Evolutionary conservation across 257 asterid genomes (phyloP).

Genomic region (Forsythia suspensa): DNA sequence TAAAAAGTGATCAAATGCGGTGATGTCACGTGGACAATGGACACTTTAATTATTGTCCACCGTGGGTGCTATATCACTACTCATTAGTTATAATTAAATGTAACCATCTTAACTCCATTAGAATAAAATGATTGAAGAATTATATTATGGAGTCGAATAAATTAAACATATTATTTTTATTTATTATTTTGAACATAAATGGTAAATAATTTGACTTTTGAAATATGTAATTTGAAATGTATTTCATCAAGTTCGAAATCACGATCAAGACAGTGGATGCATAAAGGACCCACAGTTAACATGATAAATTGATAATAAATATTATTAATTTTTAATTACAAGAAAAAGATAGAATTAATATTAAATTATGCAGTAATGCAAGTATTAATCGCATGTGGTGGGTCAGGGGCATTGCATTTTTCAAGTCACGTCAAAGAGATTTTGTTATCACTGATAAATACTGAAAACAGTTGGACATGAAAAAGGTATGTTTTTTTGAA

Average conservation of each 20-base stretch:
- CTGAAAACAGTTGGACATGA: constrained; percentile 18
- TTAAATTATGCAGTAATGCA: background rate
- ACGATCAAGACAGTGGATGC: background rate
- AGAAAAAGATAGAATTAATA: background rate
- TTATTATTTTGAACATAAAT: too few species aligned
- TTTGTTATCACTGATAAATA: constrained; percentile 19
- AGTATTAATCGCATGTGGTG: background rate
- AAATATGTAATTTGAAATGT: background rate
- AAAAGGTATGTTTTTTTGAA: constrained; percentile 30
- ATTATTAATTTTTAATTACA: too few species aligned
- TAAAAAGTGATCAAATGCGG: too few species aligned
- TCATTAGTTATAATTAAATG: too few species aligned
- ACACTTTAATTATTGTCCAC: too few species aligned
- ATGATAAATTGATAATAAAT: too few species aligned
- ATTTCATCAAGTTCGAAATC: background rate
- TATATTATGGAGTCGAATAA: too few species aligned
- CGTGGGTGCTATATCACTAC: too few species aligned
- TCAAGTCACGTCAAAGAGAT: constrained; percentile 16
- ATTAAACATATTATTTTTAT: too few species aligned
- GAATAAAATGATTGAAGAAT: too few species aligned
- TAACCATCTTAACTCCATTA: too few species aligned
- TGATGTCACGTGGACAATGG: too few species aligned
- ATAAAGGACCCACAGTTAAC: background rate
- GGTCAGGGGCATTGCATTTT: constrained; percentile 11
- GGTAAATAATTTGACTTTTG: background rate